Evolutionary conservation across 2,329 filamentous ascomycete genomes (phyloP).

Genomic region (Monosporascus sp.): DNA sequence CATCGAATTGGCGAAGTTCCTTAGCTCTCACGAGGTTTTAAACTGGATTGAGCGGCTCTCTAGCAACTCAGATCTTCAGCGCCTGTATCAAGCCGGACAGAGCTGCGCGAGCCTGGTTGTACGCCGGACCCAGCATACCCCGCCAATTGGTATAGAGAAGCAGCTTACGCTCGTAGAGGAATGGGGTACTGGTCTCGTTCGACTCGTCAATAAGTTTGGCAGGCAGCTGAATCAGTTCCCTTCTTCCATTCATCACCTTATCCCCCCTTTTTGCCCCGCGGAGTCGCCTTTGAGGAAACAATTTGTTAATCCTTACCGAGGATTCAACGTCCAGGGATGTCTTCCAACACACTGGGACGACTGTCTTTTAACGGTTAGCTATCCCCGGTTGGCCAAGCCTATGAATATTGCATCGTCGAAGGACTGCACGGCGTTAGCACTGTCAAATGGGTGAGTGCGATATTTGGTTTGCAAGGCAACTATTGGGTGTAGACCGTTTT

Average conservation of each 20-base stretch:
- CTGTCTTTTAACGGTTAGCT: conserved; percentile 15
- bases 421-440: conserved; percentile 11
- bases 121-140: conserved; percentile 7
- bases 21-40: conserved; percentile 9
- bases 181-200: conserved; percentile 19
- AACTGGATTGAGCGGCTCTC: conserved; percentile 19
- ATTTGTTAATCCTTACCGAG: conserved; percentile 10
- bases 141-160: conserved; percentile 3
- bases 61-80: conserved; percentile 9
- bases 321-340: conserved; percentile 12
- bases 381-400: conserved; percentile 6
- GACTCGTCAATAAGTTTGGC: conserved; percentile 18
- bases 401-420: conserved; percentile 3
- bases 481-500: no score
- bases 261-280: conserved; percentile 20
- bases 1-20: conserved; percentile 11
- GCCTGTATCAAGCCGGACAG: conserved; percentile 17
- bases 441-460: conserved; percentile 4
- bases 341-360: conserved; percentile 15
- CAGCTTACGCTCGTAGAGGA: conserved; percentile 8
- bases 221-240: conserved; percentile 8
- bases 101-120: conserved; percentile 7
- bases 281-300: conserved; percentile 16
- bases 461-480: no score
- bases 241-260: conserved; percentile 15